Conservation (phyloP, 1,284 basidiomycete species). For the Anthracocystis setariae region DNA sequence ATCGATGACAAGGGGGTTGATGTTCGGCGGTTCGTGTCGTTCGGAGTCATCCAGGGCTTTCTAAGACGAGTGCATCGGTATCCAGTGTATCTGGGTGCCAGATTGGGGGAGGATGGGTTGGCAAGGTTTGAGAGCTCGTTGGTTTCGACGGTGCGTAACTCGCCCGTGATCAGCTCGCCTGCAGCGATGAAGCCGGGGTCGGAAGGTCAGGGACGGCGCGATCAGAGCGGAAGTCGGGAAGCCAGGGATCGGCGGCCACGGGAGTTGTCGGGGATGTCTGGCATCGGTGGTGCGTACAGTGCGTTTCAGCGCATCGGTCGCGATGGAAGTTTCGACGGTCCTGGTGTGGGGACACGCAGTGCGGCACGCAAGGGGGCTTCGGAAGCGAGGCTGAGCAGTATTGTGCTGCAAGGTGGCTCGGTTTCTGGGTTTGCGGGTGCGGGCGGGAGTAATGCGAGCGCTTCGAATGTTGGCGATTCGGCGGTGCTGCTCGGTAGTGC, state of each 20-base stretch:
- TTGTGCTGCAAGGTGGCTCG: slow-evolving; percentile 13
- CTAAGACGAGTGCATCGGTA: slow-evolving; percentile 90
- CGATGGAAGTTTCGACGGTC: slow-evolving; percentile 43
- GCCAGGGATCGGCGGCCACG: slow-evolving; percentile 37
- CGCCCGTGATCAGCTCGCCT: slow-evolving; percentile 34
- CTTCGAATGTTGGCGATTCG: slow-evolving; percentile 21
- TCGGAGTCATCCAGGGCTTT: slow-evolving; percentile 99
- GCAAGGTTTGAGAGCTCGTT: slow-evolving; percentile 19
- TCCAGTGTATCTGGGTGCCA: slow-evolving; percentile 75
- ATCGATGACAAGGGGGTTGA: slow-evolving; percentile 77
- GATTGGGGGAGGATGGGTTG: slow-evolving; percentile 11
- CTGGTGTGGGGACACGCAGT: slow-evolving; percentile 22
- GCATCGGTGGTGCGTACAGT: slow-evolving; percentile 14
- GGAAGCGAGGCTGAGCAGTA: slow-evolving; percentile 31
- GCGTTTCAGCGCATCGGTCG: slow-evolving; percentile 30
- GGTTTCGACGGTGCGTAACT: slow-evolving; percentile 34
- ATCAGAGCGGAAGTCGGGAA: slow-evolving; percentile 47
- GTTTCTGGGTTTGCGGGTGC: not conserved
- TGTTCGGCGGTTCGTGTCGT: slow-evolving; percentile 91
- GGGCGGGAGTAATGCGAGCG: slow-evolving; percentile 12
- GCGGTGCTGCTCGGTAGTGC: slow-evolving; percentile 12
- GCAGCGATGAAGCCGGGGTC: slow-evolving; percentile 11
- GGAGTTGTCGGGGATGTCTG: slow-evolving; percentile 40
- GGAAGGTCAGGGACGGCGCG: slow-evolving; percentile 7
- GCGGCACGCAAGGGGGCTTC: slow-evolving; percentile 10